Base-by-base conservation (phyloP, 2,329 filamentous ascomycete species). In the Aspergillus carbonarius region DNA sequence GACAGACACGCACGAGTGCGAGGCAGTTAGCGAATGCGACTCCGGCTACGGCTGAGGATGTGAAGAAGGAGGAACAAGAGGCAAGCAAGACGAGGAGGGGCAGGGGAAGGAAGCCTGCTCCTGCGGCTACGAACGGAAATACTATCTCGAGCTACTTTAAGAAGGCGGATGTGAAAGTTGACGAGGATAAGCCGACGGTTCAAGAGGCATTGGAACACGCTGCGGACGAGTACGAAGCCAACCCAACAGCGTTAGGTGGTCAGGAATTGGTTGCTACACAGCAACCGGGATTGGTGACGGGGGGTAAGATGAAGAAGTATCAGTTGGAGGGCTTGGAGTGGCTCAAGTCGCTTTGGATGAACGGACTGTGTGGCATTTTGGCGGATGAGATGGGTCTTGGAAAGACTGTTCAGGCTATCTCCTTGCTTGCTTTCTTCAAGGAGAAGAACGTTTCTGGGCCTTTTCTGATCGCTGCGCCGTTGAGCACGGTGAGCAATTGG, bases 401-500 rank as follows among this genome's bases (percentile, higher is more conserved):
- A 4, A 97, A 97, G 79, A 97, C 93, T 0, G 85, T 97, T 0
- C 93, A 97, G 70, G 92, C 92, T 0, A 96, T 97, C 39, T 88
- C 92, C 0, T 83, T 96, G 62, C 88, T 96, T 39, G 93, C 93
- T 0, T 87, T 96, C 60, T 79, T 98, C 13, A 87, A 93, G 64
- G 93, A 98, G 68, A 89, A 93, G 65, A 91, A 93, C 49, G 84
- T 88, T 6, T 92, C 95, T 1, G 95, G 95, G 0, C 95, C 95
- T 0, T 96, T 97, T 70, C 77, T 99, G 20, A 92, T 99, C 54
- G 88, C 95, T 6, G 92, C 93, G 0, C 95, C 95, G 0, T 76
- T 98, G 4, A 97, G 92, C 69, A 98, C 95, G 0, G 83, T 97
- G 0, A 92, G 89, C 39, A 99, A 98, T 71, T 99, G 95, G 95